Evolutionary conservation across 192 early-diverging fungal species (phyloP).

Genomic region (Spizellomyces punctatus): DNA sequence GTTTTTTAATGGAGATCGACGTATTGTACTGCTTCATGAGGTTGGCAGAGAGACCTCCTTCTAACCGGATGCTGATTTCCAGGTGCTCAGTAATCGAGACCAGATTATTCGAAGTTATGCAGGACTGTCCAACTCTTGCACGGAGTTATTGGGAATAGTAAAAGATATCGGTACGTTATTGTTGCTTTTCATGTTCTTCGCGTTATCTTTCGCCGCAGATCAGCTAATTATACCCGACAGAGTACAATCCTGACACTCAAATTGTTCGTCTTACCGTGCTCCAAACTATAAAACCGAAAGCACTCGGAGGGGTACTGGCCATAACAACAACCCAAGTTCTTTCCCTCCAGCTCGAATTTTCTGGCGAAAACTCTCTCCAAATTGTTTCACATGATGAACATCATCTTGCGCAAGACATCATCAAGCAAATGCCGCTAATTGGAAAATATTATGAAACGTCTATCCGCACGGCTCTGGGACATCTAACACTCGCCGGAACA

Average conservation of each 20-base stretch:
- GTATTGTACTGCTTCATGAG: neutral
- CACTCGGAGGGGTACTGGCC: conserved; percentile 49
- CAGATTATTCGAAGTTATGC: conserved; percentile 49
- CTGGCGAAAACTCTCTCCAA: conserved; percentile 19
- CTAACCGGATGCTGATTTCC: neutral
- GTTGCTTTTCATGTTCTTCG: neutral
- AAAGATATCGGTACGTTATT: conserved; percentile 32
- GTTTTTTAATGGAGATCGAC: neutral
- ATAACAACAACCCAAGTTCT: conserved; percentile 49
- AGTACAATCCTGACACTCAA: conserved; percentile 35
- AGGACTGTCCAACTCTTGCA: conserved; percentile 40
- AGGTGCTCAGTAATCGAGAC: conserved; percentile 42
- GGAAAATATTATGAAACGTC: conserved; percentile 12
- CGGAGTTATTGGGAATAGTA: conserved; percentile 30
- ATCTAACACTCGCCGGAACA: conserved; percentile 43
- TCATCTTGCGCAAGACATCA: conserved; percentile 41
- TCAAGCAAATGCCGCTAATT: conserved; percentile 46
- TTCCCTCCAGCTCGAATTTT: conserved; percentile 48
- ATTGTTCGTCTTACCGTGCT: conserved; percentile 27
- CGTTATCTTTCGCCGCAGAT: neutral
- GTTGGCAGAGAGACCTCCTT: neutral
- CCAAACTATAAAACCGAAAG: conserved; percentile 43
- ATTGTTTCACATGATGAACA: conserved; percentile 47
- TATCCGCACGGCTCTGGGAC: conserved; percentile 47
- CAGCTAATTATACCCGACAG: neutral